These are phyloP conservation scores for Ascochyta lentis DNA, from an alignment of 2,329 filamentous ascomycete genomes.

Conservation along the genomic window DNA sequence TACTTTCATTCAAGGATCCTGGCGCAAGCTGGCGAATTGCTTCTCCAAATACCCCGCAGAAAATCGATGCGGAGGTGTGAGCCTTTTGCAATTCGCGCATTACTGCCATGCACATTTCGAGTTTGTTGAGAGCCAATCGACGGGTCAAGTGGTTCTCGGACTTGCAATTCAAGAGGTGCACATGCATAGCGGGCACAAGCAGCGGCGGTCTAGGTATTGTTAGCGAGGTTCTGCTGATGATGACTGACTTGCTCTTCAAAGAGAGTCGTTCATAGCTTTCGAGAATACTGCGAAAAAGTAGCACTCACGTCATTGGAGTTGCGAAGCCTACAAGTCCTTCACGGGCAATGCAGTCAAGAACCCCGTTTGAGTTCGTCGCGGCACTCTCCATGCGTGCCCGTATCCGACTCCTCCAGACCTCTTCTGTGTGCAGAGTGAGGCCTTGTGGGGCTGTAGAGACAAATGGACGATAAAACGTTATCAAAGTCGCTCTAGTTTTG, in stretches of 20 bases:
- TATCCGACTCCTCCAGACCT: constrained; percentile 1
- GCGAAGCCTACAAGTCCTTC: constrained; percentile 8
- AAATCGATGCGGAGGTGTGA: constrained; percentile 13
- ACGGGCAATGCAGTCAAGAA: constrained; percentile 10
- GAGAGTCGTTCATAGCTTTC: too few species aligned
- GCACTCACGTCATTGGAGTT: constrained; percentile 14
- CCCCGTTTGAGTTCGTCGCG: constrained; percentile 3
- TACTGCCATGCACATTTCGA: constrained; percentile 15
- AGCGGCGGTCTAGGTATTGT: constrained; percentile 2
- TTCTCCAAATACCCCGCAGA: constrained; percentile 15
- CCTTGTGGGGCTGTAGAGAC: constrained; percentile 1
- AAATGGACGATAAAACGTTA: constrained; percentile 14
- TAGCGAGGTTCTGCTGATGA: not conserved
- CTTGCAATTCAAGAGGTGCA: constrained; percentile 9
- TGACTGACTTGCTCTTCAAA: too few species aligned
- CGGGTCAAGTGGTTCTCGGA: constrained; percentile 5
- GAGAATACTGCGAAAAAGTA: too few species aligned
- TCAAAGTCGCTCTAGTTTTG: constrained; percentile 2
- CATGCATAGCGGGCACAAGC: constrained; percentile 11
- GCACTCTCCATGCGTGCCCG: constrained; percentile 7
- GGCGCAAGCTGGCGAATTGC: constrained; percentile 8
- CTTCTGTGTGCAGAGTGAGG: not conserved
- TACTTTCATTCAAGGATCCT: not conserved
- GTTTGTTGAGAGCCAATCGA: constrained; percentile 11
- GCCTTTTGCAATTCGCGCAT: constrained; percentile 15